Evolutionary conservation across 2,329 filamentous ascomycete species (phyloP).

Genomic region (Berkeleyomyces rouxiae): DNA sequence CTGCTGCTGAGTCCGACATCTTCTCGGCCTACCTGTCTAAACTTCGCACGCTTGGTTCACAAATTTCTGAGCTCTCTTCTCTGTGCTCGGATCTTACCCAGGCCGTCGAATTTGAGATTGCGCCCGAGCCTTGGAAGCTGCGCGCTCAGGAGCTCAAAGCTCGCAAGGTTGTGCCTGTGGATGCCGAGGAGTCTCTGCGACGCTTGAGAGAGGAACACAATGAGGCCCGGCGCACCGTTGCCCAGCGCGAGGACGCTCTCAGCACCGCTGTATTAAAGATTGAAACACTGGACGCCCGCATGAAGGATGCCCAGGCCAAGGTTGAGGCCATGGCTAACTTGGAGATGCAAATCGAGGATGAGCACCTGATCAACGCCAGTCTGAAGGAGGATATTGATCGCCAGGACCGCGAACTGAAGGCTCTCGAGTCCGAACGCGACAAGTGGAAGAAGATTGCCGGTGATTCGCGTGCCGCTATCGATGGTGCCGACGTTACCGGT

Average conservation of each 20-base stretch:
- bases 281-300: conserved; percentile 75
- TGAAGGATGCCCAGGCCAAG: conserved; percentile 69
- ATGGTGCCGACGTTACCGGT: conserved; percentile 26
- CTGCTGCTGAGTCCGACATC: conserved; percentile 45
- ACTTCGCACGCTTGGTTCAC: conserved; percentile 45
- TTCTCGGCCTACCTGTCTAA: conserved; percentile 52
- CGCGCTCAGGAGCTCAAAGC: conserved; percentile 66
- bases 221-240: conserved; percentile 55
- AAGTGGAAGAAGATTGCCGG: conserved; percentile 56
- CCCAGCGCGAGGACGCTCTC: conserved; percentile 62
- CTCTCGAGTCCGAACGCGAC: conserved; percentile 47
- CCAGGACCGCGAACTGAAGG: conserved; percentile 49
- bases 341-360: conserved; percentile 40
- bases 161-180: conserved; percentile 64
- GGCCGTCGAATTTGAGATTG: conserved; percentile 63
- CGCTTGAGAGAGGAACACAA: conserved; percentile 65
- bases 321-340: conserved; percentile 50
- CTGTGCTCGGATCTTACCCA: conserved; percentile 54
- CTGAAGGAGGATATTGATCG: conserved; percentile 49
- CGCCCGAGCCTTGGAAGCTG: conserved; percentile 63
- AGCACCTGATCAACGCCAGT: conserved; percentile 32
- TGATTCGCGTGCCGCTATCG: conserved; percentile 40
- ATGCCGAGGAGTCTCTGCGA: conserved; percentile 71
- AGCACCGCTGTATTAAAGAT: conserved; percentile 85
- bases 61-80: conserved; percentile 53